Base-by-base conservation (phyloP, 1,284 basidiomycete species). In the Ustilago shanxiensis region DNA sequence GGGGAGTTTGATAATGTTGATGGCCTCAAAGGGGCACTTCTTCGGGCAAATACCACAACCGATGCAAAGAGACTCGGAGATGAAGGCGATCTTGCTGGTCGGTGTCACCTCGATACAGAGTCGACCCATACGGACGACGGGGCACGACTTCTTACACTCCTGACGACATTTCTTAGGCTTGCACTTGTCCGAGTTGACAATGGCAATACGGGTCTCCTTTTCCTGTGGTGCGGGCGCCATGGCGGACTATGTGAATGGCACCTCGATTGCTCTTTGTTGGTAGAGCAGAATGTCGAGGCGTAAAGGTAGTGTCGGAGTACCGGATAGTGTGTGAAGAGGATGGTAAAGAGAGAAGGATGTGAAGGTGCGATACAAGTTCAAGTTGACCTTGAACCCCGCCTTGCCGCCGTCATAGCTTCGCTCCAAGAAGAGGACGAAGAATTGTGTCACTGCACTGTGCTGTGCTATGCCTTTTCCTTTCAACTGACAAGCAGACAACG, bases 1-100 rank as follows among this genome's bases (percentile, higher is more conserved):
- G 56, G 84, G 84, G 31, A 85, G 77, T 68, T 86, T 86, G 78
- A 86, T 84, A 50, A 86, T 86, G 77, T 83, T 86, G 73, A 86
- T 86, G 33, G 84, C 84, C 58, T 86, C 84, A 49, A 86, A 86
- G 24, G 84, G 84, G 55, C 84, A 86, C 77, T 86, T 86, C 50
- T 86, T 86, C 35, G 80, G 76, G 72, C 84, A 86, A 60, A 86
- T 86, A 84, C 84, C 84, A 74, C 84, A 86, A 39, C 84, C 84
- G 50, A 86, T 86, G 75, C 84, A 86, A 35, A 86, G 80, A 22
- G 82, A 75, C 66, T 86, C 84, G 20, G 79, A 81, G 66, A 86
- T 82, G 57, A 83, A 83, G 37, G 84, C 84, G 55, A 85, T 85
- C 72, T 85, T 85, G 69, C 75, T 80, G 7, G 75, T 54, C 5